Evolutionary conservation across 2,329 filamentous ascomycete genomes (phyloP), one percentile per base, ranked within the genome.

Genomic region (Pseudogymnoascus sp.): DNA sequence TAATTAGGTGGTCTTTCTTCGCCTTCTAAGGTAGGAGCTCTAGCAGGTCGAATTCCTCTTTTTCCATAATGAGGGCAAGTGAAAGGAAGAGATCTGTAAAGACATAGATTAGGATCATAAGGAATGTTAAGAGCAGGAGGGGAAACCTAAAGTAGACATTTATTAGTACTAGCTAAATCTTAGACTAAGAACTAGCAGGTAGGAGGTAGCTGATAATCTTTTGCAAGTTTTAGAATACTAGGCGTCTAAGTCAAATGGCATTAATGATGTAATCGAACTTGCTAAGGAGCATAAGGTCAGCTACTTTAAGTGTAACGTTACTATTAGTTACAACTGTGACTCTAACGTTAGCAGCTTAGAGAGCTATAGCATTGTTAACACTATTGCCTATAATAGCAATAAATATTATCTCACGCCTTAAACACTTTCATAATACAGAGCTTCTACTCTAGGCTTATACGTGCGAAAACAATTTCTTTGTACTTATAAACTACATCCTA

Each of bases 201-300:
- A 84, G 72, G 0, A 83, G 74, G 46, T 86, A 86, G 25, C 79
- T 77, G 63, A 86, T 83, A 0, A 82, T 70, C 79, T 93, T 92
- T 73, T 90, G 89, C 60, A 92, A 76, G 69, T 92, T 92, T 73
- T 91, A 87, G 74, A 89, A 92, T n/a, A 91, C 87, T 5, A 90
- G 83, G 12, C 89, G 82, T 0, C 89, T 89, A 64, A 88, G 90
- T 66, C 85, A 80, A 1, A 92, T 84, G 0, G 89, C 89, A 70
- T 88, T 83, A 4, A 91, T 84, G 34, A 93, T 83, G 1, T 86
- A 88, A 0, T 84, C 81, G 70, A 93, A 92, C 0, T 84, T 86
- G 61, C 91, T 89, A 5, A 87, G 74, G 67, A 88, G 71, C 0
- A 86, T 82, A 80, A 86, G 84, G 66, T 87, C 84, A 0, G 83